Base-by-base conservation (phyloP, 805 yeast species). In the Schwanniomyces yamadae region DNA sequence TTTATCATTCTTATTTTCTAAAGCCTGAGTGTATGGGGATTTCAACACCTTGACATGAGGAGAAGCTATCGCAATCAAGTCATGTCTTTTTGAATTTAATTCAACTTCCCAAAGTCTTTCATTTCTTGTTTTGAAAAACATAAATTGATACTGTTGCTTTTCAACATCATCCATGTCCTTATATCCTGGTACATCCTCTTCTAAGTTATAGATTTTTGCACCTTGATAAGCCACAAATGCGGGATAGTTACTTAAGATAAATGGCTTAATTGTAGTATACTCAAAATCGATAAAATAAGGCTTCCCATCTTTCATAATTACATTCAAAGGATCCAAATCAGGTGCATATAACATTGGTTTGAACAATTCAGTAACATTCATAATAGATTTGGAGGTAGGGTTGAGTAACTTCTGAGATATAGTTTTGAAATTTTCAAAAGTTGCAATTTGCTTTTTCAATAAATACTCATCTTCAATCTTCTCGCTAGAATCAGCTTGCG, bases 271-370 rank as follows among this genome's bases (percentile, higher is more conserved):
- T 12, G 80, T 59, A 8, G 90, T 60, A 49, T 83, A 81, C 63
- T 93, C 98, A 55, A 90, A 83, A 62, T 91, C 99, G 36, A 89
- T 54, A 43, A 89, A 78, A 50, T 71, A 75, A 13, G 67, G 65
- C 6, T 56, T 59, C 18, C 45, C 49, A 27, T 59, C 54, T 21
- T 57, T 56, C 9, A 70, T 63, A 29, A 89, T 68, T 6, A 87
- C 86, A 55, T 91, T 91, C 77, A 90, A 71, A 15, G 99, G 98
- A 57, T 88, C 95, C 46, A 93, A 64, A 57, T 93, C 98, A 4
- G 96, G 91, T 44, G 80, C 73, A 45, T 66, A 77, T 35, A 91
- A 64, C 49, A 91, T 77, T 40, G 96, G 91, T 35, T 79, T 73
- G 50, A 84, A 73, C 28, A 87, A 61, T 38, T 80, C 79, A 3